Conservation (phyloP, 345 rosid genomes). For the Syzygium oleosum region DNA sequence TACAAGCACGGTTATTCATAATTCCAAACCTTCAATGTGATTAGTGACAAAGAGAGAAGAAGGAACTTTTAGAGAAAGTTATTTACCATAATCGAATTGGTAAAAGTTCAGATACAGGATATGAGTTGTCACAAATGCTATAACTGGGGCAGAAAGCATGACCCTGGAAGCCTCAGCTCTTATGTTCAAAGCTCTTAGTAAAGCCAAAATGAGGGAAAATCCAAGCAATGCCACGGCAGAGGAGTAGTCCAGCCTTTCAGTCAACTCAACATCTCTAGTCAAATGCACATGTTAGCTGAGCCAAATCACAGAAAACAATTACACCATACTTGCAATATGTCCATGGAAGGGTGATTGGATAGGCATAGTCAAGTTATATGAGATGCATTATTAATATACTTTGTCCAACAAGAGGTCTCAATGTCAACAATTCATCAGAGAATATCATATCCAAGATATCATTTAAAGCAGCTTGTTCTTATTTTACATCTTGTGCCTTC, state of each 20-base stretch:
- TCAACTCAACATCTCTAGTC: constrained; percentile 70
- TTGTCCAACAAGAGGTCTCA: neutral
- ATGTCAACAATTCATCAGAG: neutral
- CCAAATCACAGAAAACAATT: neutral
- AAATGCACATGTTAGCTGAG: neutral
- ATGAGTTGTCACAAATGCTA: constrained; percentile 75
- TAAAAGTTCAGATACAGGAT: constrained; percentile 74
- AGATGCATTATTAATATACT: neutral
- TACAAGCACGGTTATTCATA: neutral
- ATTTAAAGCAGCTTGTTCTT: neutral
- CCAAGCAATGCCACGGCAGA: constrained; percentile 75
- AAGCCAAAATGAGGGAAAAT: constrained; percentile 52
- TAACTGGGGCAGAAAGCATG: constrained; percentile 74
- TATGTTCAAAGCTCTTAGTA: constrained; percentile 53
- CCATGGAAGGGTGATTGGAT: neutral
- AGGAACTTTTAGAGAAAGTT: neutral
- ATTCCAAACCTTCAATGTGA: neutral
- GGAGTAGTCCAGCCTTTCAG: constrained; percentile 71
- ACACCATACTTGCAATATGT: neutral
- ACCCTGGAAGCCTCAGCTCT: constrained; percentile 71
- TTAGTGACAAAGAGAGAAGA: neutral
- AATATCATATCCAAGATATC: neutral
- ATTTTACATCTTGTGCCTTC: neutral
- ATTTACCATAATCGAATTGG: constrained; percentile 64
- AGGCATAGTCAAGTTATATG: neutral